These are phyloP conservation scores for Tetracentron sinense DNA, from an alignment of 164 flowering plant genomes.

Conservation along the genomic window DNA sequence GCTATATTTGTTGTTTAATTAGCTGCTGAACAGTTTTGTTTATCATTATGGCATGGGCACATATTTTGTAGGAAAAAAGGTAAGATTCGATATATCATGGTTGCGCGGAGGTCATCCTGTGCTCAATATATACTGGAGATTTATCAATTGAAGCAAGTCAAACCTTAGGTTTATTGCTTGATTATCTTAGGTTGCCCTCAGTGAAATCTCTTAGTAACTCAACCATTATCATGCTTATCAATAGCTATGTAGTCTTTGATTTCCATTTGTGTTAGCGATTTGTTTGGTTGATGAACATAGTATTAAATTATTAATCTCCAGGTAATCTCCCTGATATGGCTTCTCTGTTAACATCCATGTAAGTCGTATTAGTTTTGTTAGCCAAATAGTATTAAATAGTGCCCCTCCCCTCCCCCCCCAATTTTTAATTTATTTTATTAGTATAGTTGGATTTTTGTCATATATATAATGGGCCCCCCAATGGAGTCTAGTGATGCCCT, in stretches of 20 bases:
- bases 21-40: not conserved
- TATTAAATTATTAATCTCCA: too few relatives aligned
- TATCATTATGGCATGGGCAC: not conserved
- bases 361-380: too few relatives aligned
- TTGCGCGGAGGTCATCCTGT: slow-evolving; percentile 88
- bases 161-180: slow-evolving; percentile 72
- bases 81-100: slow-evolving; percentile 76
- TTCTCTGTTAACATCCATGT: too few relatives aligned
- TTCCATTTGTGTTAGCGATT: not conserved
- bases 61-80: slow-evolving; percentile 39
- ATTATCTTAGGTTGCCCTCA: slow-evolving; percentile 73
- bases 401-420: too few relatives aligned
- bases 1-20: not conserved
- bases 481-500: too few relatives aligned
- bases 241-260: slow-evolving; percentile 44
- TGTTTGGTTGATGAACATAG: too few relatives aligned
- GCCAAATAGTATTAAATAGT: too few relatives aligned
- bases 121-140: slow-evolving; percentile 72
- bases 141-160: slow-evolving; percentile 83
- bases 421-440: too few relatives aligned
- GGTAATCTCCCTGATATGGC: too few relatives aligned
- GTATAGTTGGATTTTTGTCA: too few relatives aligned
- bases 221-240: slow-evolving; percentile 64
- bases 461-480: too few relatives aligned
- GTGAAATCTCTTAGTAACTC: slow-evolving; percentile 67